These are phyloP conservation scores for Colletotrichum sp. DNA, from an alignment of 2,329 filamentous ascomycete species.

Conservation along the genomic window DNA sequence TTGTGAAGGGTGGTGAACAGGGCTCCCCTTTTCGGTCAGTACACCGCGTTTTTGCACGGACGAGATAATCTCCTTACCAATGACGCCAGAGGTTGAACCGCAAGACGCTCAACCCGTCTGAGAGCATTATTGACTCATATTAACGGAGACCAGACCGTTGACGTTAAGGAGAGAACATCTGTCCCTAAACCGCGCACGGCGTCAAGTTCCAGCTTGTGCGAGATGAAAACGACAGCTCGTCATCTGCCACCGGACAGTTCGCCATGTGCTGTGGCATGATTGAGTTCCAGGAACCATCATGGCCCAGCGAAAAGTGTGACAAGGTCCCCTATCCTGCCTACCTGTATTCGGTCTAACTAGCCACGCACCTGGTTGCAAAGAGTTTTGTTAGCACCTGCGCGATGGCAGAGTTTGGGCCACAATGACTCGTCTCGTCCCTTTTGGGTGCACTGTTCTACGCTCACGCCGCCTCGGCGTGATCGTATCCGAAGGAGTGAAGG, in stretches of 20 bases:
- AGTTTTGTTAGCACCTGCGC: background rate
- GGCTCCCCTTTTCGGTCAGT: background rate
- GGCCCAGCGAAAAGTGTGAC: background rate
- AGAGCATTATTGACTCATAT: background rate
- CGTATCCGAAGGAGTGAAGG: slow-evolving; percentile 12
- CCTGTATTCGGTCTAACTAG: background rate
- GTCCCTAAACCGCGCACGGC: background rate
- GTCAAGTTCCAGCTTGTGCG: background rate
- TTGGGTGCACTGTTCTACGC: background rate
- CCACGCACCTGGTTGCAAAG: background rate
- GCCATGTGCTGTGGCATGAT: background rate
- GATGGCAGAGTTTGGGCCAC: slow-evolving; percentile 2
- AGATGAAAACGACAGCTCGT: slow-evolving; percentile 2
- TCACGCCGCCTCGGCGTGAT: slow-evolving; percentile 20
- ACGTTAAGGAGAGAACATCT: background rate
- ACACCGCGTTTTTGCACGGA: background rate
- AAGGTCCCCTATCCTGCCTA: background rate
- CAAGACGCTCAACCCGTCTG: background rate
- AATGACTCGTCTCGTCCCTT: slow-evolving; percentile 14
- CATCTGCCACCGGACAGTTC: slow-evolving; percentile 2
- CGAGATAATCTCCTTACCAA: background rate
- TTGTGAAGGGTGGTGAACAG: background rate
- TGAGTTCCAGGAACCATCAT: slow-evolving; percentile 8
- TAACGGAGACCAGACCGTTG: background rate
- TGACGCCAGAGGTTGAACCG: background rate